Conservation (phyloP, 2,329 filamentous ascomycete genomes). For the Macroventuria anomochaeta region DNA sequence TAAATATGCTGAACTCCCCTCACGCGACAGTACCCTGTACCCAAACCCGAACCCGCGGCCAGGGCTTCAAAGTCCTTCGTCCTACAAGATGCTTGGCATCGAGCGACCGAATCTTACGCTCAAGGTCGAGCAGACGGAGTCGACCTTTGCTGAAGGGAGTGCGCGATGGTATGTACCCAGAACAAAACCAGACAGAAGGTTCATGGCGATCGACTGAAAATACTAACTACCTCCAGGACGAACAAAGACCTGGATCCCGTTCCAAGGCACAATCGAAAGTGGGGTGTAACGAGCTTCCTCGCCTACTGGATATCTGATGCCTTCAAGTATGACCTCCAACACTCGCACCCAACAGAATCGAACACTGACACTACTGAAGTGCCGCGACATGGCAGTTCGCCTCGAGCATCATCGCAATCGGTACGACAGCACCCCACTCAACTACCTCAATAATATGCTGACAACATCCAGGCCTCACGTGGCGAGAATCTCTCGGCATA, state of each 20-base stretch:
- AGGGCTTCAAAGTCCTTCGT: not conserved
- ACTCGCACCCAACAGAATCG: not conserved
- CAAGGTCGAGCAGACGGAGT: conserved; percentile 54
- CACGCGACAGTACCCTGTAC: not conserved
- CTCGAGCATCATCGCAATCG: conserved; percentile 48
- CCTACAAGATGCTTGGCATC: conserved; percentile 40
- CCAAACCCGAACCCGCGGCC: no score
- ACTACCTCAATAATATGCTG: not conserved
- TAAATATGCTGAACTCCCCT: conserved; percentile 8
- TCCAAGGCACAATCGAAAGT: conserved; percentile 52
- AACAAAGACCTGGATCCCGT: conserved; percentile 60
- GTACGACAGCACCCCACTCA: conserved; percentile 18
- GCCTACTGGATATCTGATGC: conserved; percentile 62
- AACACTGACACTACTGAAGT: conserved; percentile 20
- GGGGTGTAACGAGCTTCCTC: conserved; percentile 55
- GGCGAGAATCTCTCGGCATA: conserved; percentile 62
- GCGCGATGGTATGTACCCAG: conserved; percentile 36
- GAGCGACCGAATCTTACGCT: conserved; percentile 48
- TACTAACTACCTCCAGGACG: conserved; percentile 40
- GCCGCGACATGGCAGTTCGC: conserved; percentile 62
- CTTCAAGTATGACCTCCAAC: conserved; percentile 50
- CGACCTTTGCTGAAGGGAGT: conserved; percentile 54
- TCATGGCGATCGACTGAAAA: not conserved
- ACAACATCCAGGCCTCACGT: conserved; percentile 55
- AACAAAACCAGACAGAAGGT: not conserved